Percentiles rank a stretch among this genome's conserved stretches.
phyloP scores from a whole-genome alignment of 2,329 filamentous ascomycete species.

The Cladosporium sp. region DNA sequence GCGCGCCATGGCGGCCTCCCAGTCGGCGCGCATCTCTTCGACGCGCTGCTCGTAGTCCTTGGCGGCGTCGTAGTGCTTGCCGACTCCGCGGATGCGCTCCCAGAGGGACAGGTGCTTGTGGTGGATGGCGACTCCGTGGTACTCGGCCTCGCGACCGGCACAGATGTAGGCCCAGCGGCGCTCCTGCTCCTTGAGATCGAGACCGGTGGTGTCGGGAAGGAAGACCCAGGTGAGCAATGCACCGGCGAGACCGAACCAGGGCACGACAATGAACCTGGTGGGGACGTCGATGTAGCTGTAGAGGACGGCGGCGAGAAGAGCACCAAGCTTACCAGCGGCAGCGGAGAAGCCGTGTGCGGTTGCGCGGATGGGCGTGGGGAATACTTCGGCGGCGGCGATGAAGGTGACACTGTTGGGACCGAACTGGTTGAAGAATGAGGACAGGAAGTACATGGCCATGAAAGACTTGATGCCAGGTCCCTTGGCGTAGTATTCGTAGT shows the following conservation, averaged over 20 bases:
- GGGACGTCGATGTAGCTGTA: constrained; percentile 92
- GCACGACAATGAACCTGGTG: constrained; percentile 87
- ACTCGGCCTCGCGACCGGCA: constrained; percentile 73
- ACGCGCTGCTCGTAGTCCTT: constrained; percentile 79
- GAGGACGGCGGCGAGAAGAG: constrained; percentile 80
- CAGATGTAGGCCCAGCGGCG: constrained; percentile 89
- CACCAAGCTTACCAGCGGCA: constrained; percentile 84
- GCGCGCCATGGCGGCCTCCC: constrained; percentile 58
- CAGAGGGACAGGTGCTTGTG: constrained; percentile 81
- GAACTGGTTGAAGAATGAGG: constrained; percentile 99
- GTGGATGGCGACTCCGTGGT: constrained; percentile 92
- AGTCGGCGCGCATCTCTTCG: constrained; percentile 69
- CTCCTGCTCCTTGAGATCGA: constrained; percentile 96
- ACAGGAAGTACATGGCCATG: constrained; percentile 98
- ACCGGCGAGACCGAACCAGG: constrained; percentile 90
- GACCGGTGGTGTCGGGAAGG: constrained; percentile 94
- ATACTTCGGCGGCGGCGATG: constrained; percentile 94
- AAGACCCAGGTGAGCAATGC: constrained; percentile 81
- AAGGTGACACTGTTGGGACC: constrained; percentile 96
- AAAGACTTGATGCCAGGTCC: constrained; percentile 76
- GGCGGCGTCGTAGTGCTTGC: constrained; percentile 81
- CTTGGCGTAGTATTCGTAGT: constrained; percentile 79
- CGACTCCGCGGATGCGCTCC: constrained; percentile 77
- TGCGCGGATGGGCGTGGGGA: constrained; percentile 88
- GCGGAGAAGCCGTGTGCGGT: constrained; percentile 95